Base-by-base conservation (phyloP, 345 rosid genomes). In the Ailanthus altissimus region DNA sequence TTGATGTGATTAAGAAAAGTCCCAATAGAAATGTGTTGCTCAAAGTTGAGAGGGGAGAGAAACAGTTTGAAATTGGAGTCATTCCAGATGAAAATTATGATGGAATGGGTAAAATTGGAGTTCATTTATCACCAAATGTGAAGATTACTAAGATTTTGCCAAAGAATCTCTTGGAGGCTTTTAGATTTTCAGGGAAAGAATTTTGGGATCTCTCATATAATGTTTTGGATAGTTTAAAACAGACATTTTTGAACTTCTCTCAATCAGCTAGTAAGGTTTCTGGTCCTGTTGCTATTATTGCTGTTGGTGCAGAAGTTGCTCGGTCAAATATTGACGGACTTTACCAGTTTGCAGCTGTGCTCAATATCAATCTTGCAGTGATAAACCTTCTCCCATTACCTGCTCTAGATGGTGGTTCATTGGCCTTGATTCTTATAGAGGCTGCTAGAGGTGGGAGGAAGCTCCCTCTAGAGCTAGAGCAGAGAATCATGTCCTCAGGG, bases 281-380 rank as follows among this genome's bases (percentile, higher is more conserved):
- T 0, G 98, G 99, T 77, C 99, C 98, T 10, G 93, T 95, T 40
- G 98, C 98, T 8, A 93, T 95, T 66, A 95, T 95, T 70, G 96
- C 99, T 25, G 99, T 95, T 28, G 99, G 99, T 62, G 97, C 98
- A 14, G 98, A 95, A 85, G 99, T 95, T n/a, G 99, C 99, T 18
- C 88, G 96, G 83, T 95, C 98, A 12, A 95, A 91, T 72, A 83
- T 84, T 23, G 97, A 90, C 46, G 97, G 97, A 16, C 94, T 95
- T 53, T 95, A 86, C 80, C 98, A 95, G 54, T 95, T 95, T 53
- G 98, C 97, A 2, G 99, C 99, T 7, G 80, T 93, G 51, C 89
- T 93, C 40, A 95, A 93, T 83, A 70, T 93, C 40, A 93, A 95
- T 77, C 97, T 95, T 67, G 98, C 99, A 1, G 92, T 93, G 64